phyloP scores from a whole-genome alignment of 106 monocot species.

The Dendrobium huoshanense region DNA sequence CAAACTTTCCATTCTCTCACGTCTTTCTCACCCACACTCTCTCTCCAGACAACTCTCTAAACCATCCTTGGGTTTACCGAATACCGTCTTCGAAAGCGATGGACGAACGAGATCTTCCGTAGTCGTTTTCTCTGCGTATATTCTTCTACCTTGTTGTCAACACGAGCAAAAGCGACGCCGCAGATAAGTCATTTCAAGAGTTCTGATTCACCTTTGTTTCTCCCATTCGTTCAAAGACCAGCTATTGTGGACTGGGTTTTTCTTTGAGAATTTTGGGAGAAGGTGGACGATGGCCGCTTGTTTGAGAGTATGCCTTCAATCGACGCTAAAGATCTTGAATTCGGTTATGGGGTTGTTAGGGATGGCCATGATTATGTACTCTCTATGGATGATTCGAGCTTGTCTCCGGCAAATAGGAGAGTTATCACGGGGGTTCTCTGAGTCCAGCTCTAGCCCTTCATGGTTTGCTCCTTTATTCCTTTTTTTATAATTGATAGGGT shows the following conservation, averaged over 20 bases:
- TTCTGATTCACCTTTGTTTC: not conserved
- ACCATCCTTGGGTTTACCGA: not conserved
- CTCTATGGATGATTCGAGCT: conserved; percentile 69
- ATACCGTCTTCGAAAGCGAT: not conserved
- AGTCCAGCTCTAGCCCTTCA: not conserved
- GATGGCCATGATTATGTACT: conserved; percentile 75
- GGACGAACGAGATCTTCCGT: not conserved
- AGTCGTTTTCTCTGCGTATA: not conserved
- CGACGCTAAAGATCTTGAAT: conserved; percentile 69
- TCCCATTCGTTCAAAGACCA: not conserved
- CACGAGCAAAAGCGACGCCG: not conserved
- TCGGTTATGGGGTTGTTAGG: conserved; percentile 67
- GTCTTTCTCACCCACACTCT: not conserved
- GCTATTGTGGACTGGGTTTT: not conserved
- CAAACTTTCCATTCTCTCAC: not conserved
- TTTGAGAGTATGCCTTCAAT: conserved; percentile 45
- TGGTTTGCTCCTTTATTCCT: not conserved
- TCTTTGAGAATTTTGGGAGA: not conserved
- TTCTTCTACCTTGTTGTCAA: not conserved
- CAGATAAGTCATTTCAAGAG: not conserved
- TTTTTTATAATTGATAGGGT: not conserved
- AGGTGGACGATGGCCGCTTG: not conserved
- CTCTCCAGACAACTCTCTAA: not conserved
- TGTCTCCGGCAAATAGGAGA: conserved; percentile 19
- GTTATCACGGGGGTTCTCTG: conserved; percentile 1